Evolutionary conservation across 2,329 filamentous ascomycete genomes (phyloP), one percentile per base, ranked within the genome.

Genomic region (Phyllosticta citribraziliensis): DNA sequence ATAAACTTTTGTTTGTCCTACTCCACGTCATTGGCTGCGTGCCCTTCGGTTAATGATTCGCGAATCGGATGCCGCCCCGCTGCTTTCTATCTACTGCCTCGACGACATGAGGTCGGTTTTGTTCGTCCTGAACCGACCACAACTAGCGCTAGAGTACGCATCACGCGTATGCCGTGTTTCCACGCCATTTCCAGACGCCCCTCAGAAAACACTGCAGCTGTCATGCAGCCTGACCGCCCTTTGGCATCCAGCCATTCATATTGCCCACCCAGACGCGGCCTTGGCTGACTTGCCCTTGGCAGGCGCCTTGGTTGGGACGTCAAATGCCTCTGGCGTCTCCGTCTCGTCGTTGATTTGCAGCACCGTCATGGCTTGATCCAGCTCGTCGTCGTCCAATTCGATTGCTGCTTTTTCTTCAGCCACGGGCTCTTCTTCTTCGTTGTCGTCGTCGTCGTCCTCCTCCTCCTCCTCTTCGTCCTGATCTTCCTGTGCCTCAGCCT

Each of bases 301-400:
- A 3, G 51, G 33, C 8, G 40, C 27, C 22, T 56, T 25, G 24
- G 47, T n/a, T 3, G 55, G 54, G 12, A 58, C 27, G 14, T 40
- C 52, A 14, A 47, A 55, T 5, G 56, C 33, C 4, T 56, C 63
- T 22, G 72, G 70, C 8, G 72, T 64, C 0, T 70, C 68, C 8
- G 72, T 64, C 0, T 70, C 68, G 53, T 73, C 72, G 52, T 70
- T 64, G 60, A 74, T 71, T 51, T 73, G 70, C 54, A 74, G 70
- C 50, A 73, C 68, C 9, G 72, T 74, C 70, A 74, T 73, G 19
- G 53, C 60, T 52, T 51, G 22, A 3, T 54, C 59, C 50, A 47
- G 63, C 56, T 51, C 53, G 8, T 35, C 54, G 11, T 56, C 58
- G 40, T 47, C 17, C 40, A 47, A 47, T 8, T 47, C 40, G 64